Evolutionary conservation across 306 rosid species (phyloP).

Genomic region (Sphenostylis stenocarpa): DNA sequence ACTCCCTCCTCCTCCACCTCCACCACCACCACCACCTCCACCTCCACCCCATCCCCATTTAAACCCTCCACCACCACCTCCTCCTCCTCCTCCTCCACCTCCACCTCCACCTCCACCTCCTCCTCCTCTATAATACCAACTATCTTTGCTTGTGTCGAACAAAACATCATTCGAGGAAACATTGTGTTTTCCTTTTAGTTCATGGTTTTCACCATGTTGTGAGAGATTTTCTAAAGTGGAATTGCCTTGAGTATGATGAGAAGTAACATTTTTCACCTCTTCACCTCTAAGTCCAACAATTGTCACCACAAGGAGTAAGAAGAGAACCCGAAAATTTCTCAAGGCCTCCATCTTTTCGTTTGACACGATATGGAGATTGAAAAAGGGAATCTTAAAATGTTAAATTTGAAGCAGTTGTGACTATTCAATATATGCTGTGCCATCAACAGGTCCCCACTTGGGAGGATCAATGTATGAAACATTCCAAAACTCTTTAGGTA

Average conservation of each 20-base stretch:
- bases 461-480: conserved; percentile 5
- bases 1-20: conserved; percentile 4
- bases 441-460: conserved; percentile 30
- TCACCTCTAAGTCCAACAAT: conserved; percentile 36
- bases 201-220: conserved; percentile 11
- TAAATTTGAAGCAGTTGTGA: not conserved
- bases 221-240: conserved; percentile 23
- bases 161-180: conserved; percentile 34
- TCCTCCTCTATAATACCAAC: conserved; percentile 31
- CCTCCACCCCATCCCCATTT: conserved; percentile 47
- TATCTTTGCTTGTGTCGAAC: conserved; percentile 36
- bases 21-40: conserved; percentile 7
- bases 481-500: not conserved
- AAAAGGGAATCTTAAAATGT: not conserved
- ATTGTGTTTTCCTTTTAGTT: conserved; percentile 30
- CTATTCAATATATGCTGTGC: conserved; percentile 7
- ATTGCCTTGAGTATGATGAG: conserved; percentile 31
- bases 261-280: conserved; percentile 35
- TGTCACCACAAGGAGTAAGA: conserved; percentile 34
- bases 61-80: conserved; percentile 28
- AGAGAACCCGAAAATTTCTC: conserved; percentile 28
- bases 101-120: conserved; percentile 23
- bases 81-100: not conserved
- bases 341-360: conserved; percentile 40
- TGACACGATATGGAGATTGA: not conserved